phyloP scores from a whole-genome alignment of 2,329 filamentous ascomycete species.

The Neoscytalidium dimidiatum region DNA sequence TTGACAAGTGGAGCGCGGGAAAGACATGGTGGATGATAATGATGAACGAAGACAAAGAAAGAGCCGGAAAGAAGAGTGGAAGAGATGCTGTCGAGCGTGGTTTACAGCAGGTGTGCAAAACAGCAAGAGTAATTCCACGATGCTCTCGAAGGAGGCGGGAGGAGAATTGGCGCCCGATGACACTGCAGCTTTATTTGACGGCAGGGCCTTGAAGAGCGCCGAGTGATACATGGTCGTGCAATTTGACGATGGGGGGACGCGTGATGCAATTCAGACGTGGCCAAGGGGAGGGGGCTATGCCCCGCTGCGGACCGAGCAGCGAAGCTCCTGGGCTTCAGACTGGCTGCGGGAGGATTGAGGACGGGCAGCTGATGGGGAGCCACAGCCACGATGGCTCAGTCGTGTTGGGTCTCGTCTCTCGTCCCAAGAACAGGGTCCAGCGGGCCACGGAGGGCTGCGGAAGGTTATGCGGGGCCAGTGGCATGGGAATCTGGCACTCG shows the following conservation, averaged over 20 bases:
- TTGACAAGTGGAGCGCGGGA: neutral
- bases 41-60: neutral
- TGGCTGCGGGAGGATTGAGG: neutral
- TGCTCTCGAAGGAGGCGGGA: neutral
- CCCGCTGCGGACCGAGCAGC: neutral
- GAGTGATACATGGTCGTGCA: slow-evolving; percentile 1
- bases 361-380: neutral
- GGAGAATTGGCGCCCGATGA: neutral
- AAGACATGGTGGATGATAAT: neutral
- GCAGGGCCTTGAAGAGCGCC: neutral
- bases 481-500: neutral
- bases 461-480: slow-evolving; percentile 11
- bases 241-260: neutral
- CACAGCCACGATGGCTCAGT: slow-evolving; percentile 4
- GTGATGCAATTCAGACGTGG: slow-evolving; percentile 10
- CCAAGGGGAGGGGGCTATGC: neutral
- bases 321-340: neutral
- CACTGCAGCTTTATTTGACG: neutral
- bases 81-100: neutral
- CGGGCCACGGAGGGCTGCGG: neutral
- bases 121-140: neutral
- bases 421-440: neutral
- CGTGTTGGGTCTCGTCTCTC: neutral
- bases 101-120: neutral
- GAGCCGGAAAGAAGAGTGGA: neutral